Evolutionary conservation across 2,329 filamentous ascomycete genomes (phyloP).

Genomic region (Chaetothyriales sp.): DNA sequence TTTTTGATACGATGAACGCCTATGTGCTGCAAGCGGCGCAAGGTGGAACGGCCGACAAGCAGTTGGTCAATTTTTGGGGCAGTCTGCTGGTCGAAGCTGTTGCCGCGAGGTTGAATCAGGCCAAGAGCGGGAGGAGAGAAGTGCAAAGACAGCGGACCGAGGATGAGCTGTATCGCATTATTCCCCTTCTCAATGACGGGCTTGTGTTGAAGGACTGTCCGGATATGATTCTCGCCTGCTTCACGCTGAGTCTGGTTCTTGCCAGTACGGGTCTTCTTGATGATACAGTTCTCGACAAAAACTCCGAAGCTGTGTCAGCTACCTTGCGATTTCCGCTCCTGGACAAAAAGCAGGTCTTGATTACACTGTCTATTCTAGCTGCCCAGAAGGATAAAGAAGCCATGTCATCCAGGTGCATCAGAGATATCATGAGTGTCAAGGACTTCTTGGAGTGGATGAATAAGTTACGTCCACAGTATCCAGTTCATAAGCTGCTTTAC

Average conservation of each 20-base stretch:
- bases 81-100: constrained; percentile 75
- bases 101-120: constrained; percentile 64
- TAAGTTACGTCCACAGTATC: neutral
- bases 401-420: constrained; percentile 20
- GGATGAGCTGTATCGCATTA: constrained; percentile 54
- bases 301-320: constrained; percentile 69
- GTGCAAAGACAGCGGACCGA: constrained; percentile 72
- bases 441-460: neutral
- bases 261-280: constrained; percentile 69
- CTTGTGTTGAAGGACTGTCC: constrained; percentile 62
- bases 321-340: neutral
- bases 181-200: constrained; percentile 61
- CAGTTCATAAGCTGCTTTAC: constrained; percentile 6
- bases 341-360: neutral
- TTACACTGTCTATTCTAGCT: neutral
- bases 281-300: constrained; percentile 63
- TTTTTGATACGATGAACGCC: constrained; percentile 63
- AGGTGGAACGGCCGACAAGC: constrained; percentile 58
- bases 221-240: constrained; percentile 72
- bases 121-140: constrained; percentile 59
- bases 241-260: constrained; percentile 79
- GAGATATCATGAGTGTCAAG: constrained; percentile 14
- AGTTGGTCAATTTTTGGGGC: constrained; percentile 79
- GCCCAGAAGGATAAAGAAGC: neutral
- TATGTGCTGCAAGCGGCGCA: constrained; percentile 65